Conservation (phyloP, 1,139 yeast species). For the Nakaseomyces bracarensis region DNA sequence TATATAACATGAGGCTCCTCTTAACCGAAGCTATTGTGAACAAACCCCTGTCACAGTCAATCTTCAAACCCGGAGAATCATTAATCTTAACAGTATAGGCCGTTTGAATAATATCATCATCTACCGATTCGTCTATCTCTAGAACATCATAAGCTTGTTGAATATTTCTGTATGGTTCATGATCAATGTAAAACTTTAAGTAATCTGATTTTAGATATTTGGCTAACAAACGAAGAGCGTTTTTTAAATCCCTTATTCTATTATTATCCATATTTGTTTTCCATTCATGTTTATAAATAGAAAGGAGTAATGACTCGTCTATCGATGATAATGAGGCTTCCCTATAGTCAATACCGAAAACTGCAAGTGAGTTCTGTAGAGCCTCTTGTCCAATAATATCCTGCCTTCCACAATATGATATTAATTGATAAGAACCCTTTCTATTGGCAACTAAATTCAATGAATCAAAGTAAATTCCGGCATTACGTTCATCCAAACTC, state of each 20-base stretch:
- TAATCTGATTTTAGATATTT: slow-evolving; percentile 38
- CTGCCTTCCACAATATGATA: slow-evolving; percentile 46
- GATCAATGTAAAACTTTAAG: slow-evolving; percentile 41
- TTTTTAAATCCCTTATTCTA: slow-evolving; percentile 32
- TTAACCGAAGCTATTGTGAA: slow-evolving; percentile 50
- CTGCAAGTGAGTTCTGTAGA: slow-evolving; percentile 45
- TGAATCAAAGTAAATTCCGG: slow-evolving; percentile 64
- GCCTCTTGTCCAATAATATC: slow-evolving; percentile 62
- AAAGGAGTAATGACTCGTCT: slow-evolving; percentile 41
- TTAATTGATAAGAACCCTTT: slow-evolving; percentile 40
- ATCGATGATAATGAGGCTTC: slow-evolving; percentile 20
- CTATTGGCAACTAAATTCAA: slow-evolving; percentile 41
- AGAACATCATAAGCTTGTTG: slow-evolving; percentile 53
- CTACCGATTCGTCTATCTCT: slow-evolving; percentile 57
- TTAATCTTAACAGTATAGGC: slow-evolving; percentile 56
- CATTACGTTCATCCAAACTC: slow-evolving; percentile 44
- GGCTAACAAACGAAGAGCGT: slow-evolving; percentile 40
- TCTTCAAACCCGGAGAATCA: slow-evolving; percentile 38
- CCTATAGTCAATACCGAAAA: slow-evolving; percentile 42
- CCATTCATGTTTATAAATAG: slow-evolving; percentile 39
- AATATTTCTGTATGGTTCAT: slow-evolving; percentile 46
- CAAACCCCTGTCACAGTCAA: slow-evolving; percentile 40
- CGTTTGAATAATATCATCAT: slow-evolving; percentile 66
- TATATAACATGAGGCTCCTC: slow-evolving; percentile 38
- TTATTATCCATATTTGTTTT: slow-evolving; percentile 30